Evolutionary conservation across 768 basidiomycete species (phyloP).

Genomic region (Macrocybe gigantea): DNA sequence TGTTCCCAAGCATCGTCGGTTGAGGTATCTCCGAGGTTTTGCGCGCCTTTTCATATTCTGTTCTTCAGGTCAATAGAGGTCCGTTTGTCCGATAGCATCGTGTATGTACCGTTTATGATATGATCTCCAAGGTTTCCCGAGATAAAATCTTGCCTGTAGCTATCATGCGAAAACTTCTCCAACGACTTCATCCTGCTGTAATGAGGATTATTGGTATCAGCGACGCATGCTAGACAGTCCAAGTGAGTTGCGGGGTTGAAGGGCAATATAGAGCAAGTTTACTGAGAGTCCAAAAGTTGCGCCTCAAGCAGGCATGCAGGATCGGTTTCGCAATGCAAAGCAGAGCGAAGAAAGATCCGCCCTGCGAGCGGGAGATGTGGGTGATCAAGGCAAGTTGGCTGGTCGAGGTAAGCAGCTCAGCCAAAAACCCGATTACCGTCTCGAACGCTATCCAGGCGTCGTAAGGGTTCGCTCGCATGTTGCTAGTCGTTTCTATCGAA

Average conservation of each 20-base stretch:
- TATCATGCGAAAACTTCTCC: conserved; percentile 15
- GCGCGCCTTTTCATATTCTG: conserved; percentile 24
- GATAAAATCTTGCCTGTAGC: conserved; percentile 32
- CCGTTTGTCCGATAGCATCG: neutral
- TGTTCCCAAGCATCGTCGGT: conserved; percentile 16
- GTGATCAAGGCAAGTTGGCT: conserved; percentile 27
- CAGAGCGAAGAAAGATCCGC: conserved; percentile 27
- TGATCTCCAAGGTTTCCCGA: conserved; percentile 25
- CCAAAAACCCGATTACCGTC: conserved; percentile 14
- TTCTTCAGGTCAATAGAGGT: neutral
- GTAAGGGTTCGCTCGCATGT: conserved; percentile 9
- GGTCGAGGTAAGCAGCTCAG: conserved; percentile 11
- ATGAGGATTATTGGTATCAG: conserved; percentile 21
- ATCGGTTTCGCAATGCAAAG: conserved; percentile 28
- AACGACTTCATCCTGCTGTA: conserved; percentile 26
- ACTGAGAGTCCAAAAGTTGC: conserved; percentile 25
- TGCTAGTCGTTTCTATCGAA: conserved; percentile 16
- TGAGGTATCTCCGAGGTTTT: conserved; percentile 14
- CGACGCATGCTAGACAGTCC: conserved; percentile 16
- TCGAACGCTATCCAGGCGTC: conserved; percentile 22
- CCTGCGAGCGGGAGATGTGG: conserved; percentile 21
- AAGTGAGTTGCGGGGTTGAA: neutral
- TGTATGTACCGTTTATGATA: conserved; percentile 22
- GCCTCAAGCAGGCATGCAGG: conserved; percentile 9
- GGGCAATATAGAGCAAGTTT: neutral